Base-by-base conservation (phyloP, 2,329 filamentous ascomycete genomes). In the Fusarium xylarioides region DNA sequence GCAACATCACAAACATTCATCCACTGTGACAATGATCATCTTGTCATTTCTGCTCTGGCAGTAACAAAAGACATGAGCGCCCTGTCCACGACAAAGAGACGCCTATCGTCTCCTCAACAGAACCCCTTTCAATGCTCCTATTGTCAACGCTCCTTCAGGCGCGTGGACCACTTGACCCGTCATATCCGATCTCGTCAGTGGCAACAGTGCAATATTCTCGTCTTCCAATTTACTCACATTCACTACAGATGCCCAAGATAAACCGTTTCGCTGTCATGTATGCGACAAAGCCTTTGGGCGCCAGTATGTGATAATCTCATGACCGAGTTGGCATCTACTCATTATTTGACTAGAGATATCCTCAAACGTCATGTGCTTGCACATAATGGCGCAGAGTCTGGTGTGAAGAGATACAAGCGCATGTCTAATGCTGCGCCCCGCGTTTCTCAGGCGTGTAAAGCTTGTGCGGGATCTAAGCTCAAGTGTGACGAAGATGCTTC, bases 241-340 rank as follows among this genome's bases (percentile, higher is more conserved):
- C 6, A 18, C 4, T 26, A 2, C 4, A 59, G 56, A 59, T 28
- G 43, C 47, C 0, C 56, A 59, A 32, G 56, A 59, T n/a, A 59
- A 59, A 2, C 56, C 56, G 0, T 59, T 59, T 11, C 56, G 34
- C 1, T 59, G 56, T 9, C 26, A 59, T 16, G 4, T 59, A 2
- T 59, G 56, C 26, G 34, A 59, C 7, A 59, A 59, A 14, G 56
- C 56, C 5, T 59, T 59, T 40, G 56, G 56, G 10, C 56, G 56
- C 37, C 56, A 52, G 56, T 59, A 52, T 10, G 56, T 59, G 26
- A 5, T 6, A 21, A 26, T 16, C 11, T 18, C 26, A n/a, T 7
- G 3, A 11, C 11, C n/a, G 5, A 23, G 35, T 26, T 4, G 4
- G 44, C 21, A 18, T 14, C 7, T 1, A 35, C 56, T 59, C 7